Base-by-base conservation (phyloP, 352 stramenopile genomes). In the Pilasporangium apinafurcum region DNA sequence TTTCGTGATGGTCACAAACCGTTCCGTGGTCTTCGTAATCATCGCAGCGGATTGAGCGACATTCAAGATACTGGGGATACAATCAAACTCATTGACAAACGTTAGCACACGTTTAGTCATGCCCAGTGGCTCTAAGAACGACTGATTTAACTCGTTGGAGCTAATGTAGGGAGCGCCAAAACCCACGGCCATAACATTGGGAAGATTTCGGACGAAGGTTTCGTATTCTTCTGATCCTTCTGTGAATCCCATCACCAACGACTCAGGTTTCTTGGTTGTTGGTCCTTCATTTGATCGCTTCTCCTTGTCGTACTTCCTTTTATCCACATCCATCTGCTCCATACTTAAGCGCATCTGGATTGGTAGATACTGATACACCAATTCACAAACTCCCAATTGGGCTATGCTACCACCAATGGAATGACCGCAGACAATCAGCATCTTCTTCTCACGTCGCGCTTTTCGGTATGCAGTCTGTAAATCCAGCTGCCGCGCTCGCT, bases 1-100 rank as follows among this genome's bases (percentile, higher is more conserved):
- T 56, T 88, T 88, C 16, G 73, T 79, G 51, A 94, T 88, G 16
- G 80, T 84, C 22, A 91, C 32, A 42, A 92, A 69, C 5, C 75
- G 74, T 29, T 88, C 76, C 1, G 79, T 86, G 2, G 80, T 92
- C 49, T 89, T 94, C 1, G 77, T 68, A 18, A 89, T 24, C 62
- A 91, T 76, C 4, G 80, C 66, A 0, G 82, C 64, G 16, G 78
- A 84, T 38, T 94, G 79, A 0, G 80, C 79, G 8, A 92, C 63
- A 43, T 94, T 90, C 21, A 92, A 52, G 46, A 94, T 84, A 20
- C 76, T 78, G 3, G 82, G 82, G 38, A 94, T 90, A 54, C 80
- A 94, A 49, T 94, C 82, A 42, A 82, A 75, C 48, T 94, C 80
- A 48, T 94, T 92, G 16, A 94, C 82, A 37, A 94, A 72, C 25